Evolutionary conservation across 73 alveolate species (phyloP), one percentile per base, ranked within the genome.

Genomic region (Tetrahymena borealis): DNA sequence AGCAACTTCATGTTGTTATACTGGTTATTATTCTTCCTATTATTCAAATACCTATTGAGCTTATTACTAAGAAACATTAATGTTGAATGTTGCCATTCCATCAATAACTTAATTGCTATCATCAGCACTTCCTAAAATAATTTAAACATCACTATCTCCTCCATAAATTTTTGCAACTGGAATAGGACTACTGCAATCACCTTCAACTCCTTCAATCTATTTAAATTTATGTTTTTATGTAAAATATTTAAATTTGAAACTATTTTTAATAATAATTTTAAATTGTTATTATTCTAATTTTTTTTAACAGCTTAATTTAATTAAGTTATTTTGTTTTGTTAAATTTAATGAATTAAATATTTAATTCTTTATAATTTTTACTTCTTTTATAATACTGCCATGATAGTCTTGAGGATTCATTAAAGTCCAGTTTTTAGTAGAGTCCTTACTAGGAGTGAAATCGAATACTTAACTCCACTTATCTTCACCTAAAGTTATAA

Each of bases 391-490:
- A n/a, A 60, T 60, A 3, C 37, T 32, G 28, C 85, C 85, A 60
- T 32, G 85, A 43, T 94, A 96, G 33, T 97, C 94, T 32, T 92
- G 18, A 0, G 99, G 98, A 11, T 94, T 95, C 33, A 96, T 37
- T 24, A 96, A 78, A 13, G 91, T 35, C 94, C 92, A 94, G 91
- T 97, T 96, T 78, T 93, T 90, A 3, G 91, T 94, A 0, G 85
- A 60, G 28, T 94, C 90, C 33, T 92, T 93, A 42, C 91, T 93
- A 37, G 94, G 95, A 36, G 98, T 96, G 91, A 97, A 97, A 91
- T 97, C 99, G 85, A 93, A 97, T 38, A 97, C 94, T 33, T 94
- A 78, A 33, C 97, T 94, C 99, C 99, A 97, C 90, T 96, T 97
- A 91, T 97, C 95, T 31, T 91, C 96, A 24, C 90, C 96, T 33